Conservation (phyloP, 495 filamentous ascomycete species). For the Mycothermus thermophilus region DNA sequence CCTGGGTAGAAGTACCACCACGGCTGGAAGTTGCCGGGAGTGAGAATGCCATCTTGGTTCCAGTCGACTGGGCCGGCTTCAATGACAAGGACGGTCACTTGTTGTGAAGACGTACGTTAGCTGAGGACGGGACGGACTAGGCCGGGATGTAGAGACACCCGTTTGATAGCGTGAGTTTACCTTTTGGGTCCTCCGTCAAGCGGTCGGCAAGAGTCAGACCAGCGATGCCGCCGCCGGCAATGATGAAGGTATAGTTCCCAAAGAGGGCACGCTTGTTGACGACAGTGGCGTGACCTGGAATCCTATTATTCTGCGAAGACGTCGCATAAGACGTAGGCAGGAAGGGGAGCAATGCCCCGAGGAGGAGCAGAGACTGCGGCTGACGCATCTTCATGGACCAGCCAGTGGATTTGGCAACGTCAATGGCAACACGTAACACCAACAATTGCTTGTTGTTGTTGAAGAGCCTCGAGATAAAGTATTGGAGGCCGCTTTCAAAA, state of each 20-base stretch:
- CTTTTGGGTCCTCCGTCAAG: constrained; percentile 32
- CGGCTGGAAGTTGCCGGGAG: constrained; percentile 15
- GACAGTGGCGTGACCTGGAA: constrained; percentile 16
- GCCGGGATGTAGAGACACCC: too few relatives aligned
- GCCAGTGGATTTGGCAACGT: too few relatives aligned
- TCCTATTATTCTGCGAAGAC: background rate
- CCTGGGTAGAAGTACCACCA: constrained; percentile 18
- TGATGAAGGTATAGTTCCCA: constrained; percentile 33
- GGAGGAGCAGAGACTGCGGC: too few relatives aligned
- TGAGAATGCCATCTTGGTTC: constrained; percentile 15
- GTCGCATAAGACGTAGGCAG: background rate
- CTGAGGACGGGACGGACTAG: too few relatives aligned
- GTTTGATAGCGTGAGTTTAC: too few relatives aligned
- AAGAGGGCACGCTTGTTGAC: constrained; percentile 6
- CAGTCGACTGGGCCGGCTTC: constrained; percentile 27
- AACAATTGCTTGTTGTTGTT: too few relatives aligned
- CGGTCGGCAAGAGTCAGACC: constrained; percentile 36
- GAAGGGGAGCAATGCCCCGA: constrained; percentile 1
- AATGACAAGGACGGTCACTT: constrained; percentile 29
- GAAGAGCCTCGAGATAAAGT: too few relatives aligned
- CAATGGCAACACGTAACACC: too few relatives aligned
- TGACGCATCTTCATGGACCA: too few relatives aligned
- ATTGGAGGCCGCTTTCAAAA: too few relatives aligned
- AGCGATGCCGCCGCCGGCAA: constrained; percentile 35
- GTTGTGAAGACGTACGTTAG: too few relatives aligned